phyloP scores from a whole-genome alignment of 2,329 filamentous ascomycete genomes.

The Trichoderma afroharzianum region DNA sequence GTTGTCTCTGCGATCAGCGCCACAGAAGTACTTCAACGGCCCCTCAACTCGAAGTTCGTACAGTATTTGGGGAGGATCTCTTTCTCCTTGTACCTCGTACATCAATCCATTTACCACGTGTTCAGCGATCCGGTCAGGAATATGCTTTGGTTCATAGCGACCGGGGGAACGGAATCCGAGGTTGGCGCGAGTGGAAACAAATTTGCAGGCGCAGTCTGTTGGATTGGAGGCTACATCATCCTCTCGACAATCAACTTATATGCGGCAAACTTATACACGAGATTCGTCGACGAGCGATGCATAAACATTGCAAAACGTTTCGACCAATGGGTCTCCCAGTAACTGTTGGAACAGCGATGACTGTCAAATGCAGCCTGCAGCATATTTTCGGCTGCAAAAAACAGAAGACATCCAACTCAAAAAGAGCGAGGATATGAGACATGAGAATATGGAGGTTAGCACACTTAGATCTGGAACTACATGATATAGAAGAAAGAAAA shows the following conservation, averaged over 20 bases:
- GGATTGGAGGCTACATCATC: constrained; percentile 5
- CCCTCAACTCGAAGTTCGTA: background rate
- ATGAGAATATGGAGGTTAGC: too few species aligned
- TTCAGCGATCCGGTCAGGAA: background rate
- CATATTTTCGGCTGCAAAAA: too few species aligned
- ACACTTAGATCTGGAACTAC: too few species aligned
- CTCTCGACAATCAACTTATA: constrained; percentile 5
- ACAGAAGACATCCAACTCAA: too few species aligned
- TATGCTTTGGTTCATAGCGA: constrained; percentile 1
- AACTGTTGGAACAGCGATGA: background rate
- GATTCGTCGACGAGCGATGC: constrained; percentile 11
- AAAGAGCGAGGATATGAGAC: too few species aligned
- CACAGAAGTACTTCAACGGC: background rate
- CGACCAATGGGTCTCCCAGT: constrained; percentile 8
- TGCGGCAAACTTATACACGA: background rate
- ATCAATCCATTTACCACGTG: constrained; percentile 6
- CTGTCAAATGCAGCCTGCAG: too few species aligned
- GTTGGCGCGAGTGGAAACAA: background rate
- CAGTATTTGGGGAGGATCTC: constrained; percentile 11
- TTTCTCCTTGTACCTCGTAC: constrained; percentile 10
- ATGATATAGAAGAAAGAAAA: background rate
- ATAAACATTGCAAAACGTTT: constrained; percentile 3
- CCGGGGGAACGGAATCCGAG: background rate
- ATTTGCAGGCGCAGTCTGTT: background rate
- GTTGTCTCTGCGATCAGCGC: constrained; percentile 8